Percentiles rank a stretch among this genome's conserved stretches.
Evolutionary conservation across 768 basidiomycete species (phyloP).

Genomic region (Tephrocybe sp.): DNA sequence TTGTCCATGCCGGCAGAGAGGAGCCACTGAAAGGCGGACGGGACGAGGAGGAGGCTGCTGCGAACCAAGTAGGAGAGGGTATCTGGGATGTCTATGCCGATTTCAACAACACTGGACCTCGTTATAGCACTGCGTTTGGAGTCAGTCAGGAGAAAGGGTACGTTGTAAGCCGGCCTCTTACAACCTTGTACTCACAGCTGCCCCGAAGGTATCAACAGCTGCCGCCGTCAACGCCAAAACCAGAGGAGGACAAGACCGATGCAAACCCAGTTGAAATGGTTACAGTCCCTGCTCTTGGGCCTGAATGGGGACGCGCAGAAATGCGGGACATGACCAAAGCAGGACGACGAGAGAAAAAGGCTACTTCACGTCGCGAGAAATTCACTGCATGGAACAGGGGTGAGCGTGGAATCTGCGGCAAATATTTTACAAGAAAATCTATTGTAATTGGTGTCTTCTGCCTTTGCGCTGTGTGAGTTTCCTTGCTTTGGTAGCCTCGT

Average conservation of each 20-base stretch:
- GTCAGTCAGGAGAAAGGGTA: conserved; percentile 44
- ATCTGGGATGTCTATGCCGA: conserved; percentile 86
- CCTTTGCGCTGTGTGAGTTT: conserved; percentile 56
- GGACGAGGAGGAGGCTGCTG: conserved; percentile 61
- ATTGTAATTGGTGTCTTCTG: conserved; percentile 71
- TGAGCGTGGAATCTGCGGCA: conserved; percentile 78
- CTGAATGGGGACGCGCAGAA: conserved; percentile 87
- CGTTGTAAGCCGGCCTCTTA: conserved; percentile 19
- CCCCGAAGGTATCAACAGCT: conserved; percentile 45
- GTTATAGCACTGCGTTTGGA: conserved; percentile 66
- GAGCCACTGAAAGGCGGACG: conserved; percentile 79
- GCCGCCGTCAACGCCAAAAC: conserved; percentile 37
- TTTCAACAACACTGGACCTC: conserved; percentile 84
- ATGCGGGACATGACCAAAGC: conserved; percentile 75
- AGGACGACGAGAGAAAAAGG: conserved; percentile 62
- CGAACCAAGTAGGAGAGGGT: conserved; percentile 33
- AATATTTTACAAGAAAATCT: conserved; percentile 71
- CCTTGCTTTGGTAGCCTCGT: background rate
- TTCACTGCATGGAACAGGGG: conserved; percentile 82
- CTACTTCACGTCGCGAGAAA: conserved; percentile 50
- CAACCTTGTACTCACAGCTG: conserved; percentile 6
- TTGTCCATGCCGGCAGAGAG: conserved; percentile 64
- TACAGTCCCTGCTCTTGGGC: conserved; percentile 87
- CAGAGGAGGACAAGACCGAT: conserved; percentile 31
- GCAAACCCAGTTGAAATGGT: conserved; percentile 76